phyloP scores from a whole-genome alignment of 331 rosid genomes.

The Malus hybrid region DNA sequence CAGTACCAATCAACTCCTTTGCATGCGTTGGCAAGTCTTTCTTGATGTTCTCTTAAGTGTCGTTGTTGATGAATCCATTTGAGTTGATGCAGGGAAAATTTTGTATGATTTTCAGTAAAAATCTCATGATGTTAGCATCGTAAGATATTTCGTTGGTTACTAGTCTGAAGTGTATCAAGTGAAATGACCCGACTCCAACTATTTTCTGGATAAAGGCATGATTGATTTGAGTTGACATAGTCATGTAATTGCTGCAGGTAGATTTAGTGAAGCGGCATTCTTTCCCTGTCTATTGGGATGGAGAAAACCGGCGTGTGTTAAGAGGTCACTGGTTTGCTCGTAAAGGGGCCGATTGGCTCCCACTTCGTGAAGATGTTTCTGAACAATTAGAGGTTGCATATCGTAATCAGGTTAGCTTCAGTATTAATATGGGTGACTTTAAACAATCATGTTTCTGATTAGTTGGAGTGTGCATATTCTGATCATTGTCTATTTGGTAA shows the following conservation, averaged over 20 bases:
- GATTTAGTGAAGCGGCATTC: slow-evolving; percentile 71
- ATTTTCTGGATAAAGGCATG: not conserved
- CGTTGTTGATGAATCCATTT: not conserved
- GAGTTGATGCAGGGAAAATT: not conserved
- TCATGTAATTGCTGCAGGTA: slow-evolving; percentile 43
- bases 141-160: not conserved
- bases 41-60: not conserved
- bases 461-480: not conserved
- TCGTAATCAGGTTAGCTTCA: slow-evolving; percentile 51
- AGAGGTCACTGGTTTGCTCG: slow-evolving; percentile 99
- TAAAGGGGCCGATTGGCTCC: slow-evolving; percentile 97
- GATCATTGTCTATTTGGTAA: not conserved
- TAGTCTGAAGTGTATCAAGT: slow-evolving; percentile 1
- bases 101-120: not conserved
- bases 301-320: slow-evolving; percentile 91
- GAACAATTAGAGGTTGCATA: slow-evolving; percentile 92
- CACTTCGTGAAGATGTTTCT: slow-evolving; percentile 88
- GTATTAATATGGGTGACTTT: not conserved
- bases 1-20: not conserved
- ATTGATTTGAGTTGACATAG: not conserved
- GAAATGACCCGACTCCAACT: not conserved
- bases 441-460: too few species aligned
- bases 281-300: slow-evolving; percentile 97
- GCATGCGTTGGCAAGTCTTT: too few species aligned
- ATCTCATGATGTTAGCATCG: not conserved